phyloP scores from a whole-genome alignment of 164 flowering plant genomes.

The Litsea cubeba region DNA sequence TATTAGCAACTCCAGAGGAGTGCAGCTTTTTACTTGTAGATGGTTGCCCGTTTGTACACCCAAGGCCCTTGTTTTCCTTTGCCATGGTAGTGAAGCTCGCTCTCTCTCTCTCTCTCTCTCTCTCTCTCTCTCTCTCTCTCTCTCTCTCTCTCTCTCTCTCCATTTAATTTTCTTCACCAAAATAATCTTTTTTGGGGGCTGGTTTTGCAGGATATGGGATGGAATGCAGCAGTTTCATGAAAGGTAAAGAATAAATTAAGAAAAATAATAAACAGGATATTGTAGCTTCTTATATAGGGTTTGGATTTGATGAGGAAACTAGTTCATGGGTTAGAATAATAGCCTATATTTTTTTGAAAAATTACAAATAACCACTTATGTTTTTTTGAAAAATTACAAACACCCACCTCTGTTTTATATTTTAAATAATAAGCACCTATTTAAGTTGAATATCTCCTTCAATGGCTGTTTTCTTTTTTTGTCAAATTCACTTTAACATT shows the following conservation, averaged over 20 bases:
- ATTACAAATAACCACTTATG: no score
- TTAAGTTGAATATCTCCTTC: no score
- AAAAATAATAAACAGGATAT: not conserved
- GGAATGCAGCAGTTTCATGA: conserved; percentile 96
- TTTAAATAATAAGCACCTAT: no score
- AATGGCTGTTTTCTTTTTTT: no score
- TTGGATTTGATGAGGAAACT: not conserved
- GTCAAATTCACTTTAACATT: no score
- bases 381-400: no score
- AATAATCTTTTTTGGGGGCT: conserved; percentile 1
- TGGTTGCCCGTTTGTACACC: conserved; percentile 86
- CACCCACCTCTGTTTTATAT: no score
- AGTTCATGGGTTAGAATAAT: no score
- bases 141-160: conserved; percentile 10
- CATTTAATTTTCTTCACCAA: conserved; percentile 13
- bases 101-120: conserved; percentile 20
- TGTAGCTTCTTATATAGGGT: not conserved
- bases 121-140: conserved; percentile 8
- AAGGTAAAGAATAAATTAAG: conserved; percentile 42
- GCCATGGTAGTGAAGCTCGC: conserved; percentile 57
- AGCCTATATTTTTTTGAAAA: no score
- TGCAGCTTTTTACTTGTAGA: conserved; percentile 83
- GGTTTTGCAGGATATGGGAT: conserved; percentile 85
- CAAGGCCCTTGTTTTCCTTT: conserved; percentile 81
- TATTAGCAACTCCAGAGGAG: conserved; percentile 73